A percentile compares a stretch with the other conserved stretches of the same genome.
phyloP scores from a whole-genome alignment of 345 rosid species.

The Odontarrhena argentea region DNA sequence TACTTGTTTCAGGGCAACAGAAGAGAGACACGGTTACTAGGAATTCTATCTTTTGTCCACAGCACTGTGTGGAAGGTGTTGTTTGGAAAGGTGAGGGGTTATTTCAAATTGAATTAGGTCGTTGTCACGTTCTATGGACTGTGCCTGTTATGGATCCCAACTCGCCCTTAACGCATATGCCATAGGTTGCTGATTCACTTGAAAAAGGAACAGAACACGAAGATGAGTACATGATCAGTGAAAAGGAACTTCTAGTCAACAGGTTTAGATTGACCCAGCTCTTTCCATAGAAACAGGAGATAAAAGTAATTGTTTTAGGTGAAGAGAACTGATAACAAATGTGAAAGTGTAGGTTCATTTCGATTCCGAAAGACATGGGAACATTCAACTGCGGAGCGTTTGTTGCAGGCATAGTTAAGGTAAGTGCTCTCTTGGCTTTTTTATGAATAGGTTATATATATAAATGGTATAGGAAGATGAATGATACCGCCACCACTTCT shows the following conservation, averaged over 20 bases:
- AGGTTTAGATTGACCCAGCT: conserved; percentile 46
- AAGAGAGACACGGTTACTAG: conserved; percentile 92
- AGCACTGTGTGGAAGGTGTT: conserved; percentile 98
- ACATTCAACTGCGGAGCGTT: conserved; percentile 99
- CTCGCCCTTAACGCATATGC: neutral
- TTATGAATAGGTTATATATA: neutral
- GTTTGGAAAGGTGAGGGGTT: conserved; percentile 74
- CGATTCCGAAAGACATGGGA: conserved; percentile 98
- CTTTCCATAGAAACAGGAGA: neutral
- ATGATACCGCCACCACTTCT: neutral
- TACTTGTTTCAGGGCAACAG: conserved; percentile 70
- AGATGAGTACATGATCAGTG: conserved; percentile 99
- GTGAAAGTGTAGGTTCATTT: conserved; percentile 63
- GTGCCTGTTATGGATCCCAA: conserved; percentile 17
- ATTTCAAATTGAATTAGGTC: neutral
- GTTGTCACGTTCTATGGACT: conserved; percentile 1
- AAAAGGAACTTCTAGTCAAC: conserved; percentile 96
- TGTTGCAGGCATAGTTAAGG: conserved; percentile 98
- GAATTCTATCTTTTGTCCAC: conserved; percentile 89
- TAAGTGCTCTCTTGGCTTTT: conserved; percentile 37
- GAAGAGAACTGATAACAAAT: conserved; percentile 1
- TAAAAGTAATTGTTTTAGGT: neutral
- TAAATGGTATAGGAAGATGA: conserved; percentile 2
- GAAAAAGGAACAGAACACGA: conserved; percentile 99
- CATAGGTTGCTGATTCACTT: conserved; percentile 94